phyloP scores from a whole-genome alignment of 192 early-diverging fungal species.

The Funneliformis mosseae region DNA sequence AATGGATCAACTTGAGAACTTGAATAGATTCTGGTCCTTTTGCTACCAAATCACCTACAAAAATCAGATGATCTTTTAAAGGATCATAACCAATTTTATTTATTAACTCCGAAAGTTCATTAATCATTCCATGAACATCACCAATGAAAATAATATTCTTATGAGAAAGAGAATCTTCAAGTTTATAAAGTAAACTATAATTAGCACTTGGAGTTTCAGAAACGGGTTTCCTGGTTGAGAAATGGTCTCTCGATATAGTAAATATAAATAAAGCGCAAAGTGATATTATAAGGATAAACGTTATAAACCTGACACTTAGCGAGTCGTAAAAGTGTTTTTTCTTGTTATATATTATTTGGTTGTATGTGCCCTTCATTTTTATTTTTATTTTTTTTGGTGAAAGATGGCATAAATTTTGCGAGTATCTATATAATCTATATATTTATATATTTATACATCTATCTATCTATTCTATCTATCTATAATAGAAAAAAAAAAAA shows the following conservation, averaged over 20 bases:
- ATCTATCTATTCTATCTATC: no score
- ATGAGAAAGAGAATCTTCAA: neutral
- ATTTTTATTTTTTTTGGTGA: neutral
- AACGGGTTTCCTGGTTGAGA: neutral
- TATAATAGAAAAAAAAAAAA: neutral
- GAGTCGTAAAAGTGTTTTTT: neutral
- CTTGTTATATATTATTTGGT: neutral
- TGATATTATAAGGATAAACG: neutral
- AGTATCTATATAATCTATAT: no score
- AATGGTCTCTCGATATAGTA: neutral
- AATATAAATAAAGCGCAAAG: neutral
- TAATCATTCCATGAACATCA: conserved; percentile 66
- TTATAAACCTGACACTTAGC: neutral
- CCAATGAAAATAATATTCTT: conserved; percentile 60
- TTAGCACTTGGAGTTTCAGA: neutral
- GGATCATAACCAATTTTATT: conserved; percentile 43
- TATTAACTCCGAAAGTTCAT: conserved; percentile 59
- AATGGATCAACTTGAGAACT: conserved; percentile 55
- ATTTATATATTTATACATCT: no score
- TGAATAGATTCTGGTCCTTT: conserved; percentile 65
- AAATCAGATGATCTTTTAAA: conserved; percentile 55
- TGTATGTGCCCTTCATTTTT: neutral
- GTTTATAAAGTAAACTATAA: neutral
- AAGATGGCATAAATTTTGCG: neutral
- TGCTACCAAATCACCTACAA: conserved; percentile 68